These are phyloP conservation scores for Solanum pinnatisectum DNA, from an alignment of 257 asterid species.

Conservation along the genomic window DNA sequence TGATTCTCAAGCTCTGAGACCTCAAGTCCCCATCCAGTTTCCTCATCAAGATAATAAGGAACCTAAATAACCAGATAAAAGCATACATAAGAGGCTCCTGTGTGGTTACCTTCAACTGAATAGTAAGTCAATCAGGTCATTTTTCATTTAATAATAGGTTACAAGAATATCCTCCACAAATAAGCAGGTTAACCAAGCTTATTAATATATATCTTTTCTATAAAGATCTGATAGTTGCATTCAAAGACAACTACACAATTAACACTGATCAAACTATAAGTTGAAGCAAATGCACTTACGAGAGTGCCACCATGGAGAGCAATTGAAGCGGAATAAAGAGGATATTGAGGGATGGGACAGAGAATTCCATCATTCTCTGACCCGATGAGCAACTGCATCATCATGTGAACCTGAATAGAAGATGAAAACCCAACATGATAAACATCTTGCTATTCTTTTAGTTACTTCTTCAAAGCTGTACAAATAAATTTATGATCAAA, in stretches of 20 bases:
- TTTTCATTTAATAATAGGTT: neutral
- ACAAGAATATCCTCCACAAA: neutral
- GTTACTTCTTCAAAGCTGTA: neutral
- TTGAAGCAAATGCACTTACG: slow-evolving; percentile 28
- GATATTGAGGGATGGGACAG: slow-evolving; percentile 98
- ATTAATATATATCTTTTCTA: neutral
- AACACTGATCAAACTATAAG: neutral
- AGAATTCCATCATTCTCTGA: slow-evolving; percentile 79
- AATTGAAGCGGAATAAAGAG: slow-evolving; percentile 75
- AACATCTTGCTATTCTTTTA: neutral
- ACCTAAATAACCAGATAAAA: slow-evolving; percentile 36
- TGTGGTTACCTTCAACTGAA: neutral
- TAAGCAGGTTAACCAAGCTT: neutral
- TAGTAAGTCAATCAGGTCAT: neutral
- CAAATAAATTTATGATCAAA: neutral
- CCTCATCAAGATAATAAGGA: slow-evolving; percentile 96
- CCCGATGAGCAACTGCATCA: slow-evolving; percentile 89
- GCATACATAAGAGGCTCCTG: slow-evolving; percentile 1
- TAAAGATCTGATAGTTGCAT: neutral
- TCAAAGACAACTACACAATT: neutral
- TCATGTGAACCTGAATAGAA: slow-evolving; percentile 83
- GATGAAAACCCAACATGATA: neutral
- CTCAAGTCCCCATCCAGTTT: slow-evolving; percentile 94
- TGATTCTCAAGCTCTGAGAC: slow-evolving; percentile 69
- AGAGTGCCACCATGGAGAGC: slow-evolving; percentile 98